These are phyloP conservation scores for Chlorella variabilis DNA, from an alignment of 163 green algal species.

Conservation along the genomic window DNA sequence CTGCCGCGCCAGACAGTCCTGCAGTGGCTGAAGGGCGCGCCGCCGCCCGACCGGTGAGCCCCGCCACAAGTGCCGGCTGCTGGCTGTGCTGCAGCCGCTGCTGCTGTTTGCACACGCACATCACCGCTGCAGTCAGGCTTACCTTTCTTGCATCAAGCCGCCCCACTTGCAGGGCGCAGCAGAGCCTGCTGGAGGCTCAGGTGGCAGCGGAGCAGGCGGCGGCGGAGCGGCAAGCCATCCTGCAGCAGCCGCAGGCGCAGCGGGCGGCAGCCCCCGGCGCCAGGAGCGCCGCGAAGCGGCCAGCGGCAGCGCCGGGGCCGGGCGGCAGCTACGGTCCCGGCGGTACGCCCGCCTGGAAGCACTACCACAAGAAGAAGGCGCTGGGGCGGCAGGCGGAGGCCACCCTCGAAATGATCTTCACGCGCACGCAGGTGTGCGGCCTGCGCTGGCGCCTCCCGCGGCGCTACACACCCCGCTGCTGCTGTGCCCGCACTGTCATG, in stretches of 20 bases:
- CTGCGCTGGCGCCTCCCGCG: no score
- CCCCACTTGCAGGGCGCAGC: constrained; percentile 15
- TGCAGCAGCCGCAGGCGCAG: background rate
- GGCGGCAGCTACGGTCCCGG: background rate
- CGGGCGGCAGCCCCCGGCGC: background rate
- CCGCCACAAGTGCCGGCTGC: no score
- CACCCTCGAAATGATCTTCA: constrained; percentile 41
- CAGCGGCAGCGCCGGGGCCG: background rate
- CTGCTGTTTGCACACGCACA: background rate
- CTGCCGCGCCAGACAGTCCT: constrained; percentile 28
- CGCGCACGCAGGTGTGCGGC: constrained; percentile 13
- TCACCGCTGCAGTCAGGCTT: background rate
- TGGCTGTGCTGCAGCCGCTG: background rate
- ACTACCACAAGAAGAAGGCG: constrained; percentile 3
- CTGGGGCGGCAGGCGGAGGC: constrained; percentile 32
- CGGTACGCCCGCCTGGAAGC: constrained; percentile 18
- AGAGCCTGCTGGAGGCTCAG: constrained; percentile 4
- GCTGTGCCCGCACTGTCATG: no score
- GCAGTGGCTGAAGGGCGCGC: constrained; percentile 14
- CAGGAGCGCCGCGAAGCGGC: background rate
- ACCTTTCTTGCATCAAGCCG: background rate
- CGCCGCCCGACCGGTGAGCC: constrained; percentile 13
- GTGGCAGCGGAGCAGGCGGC: constrained; percentile 11
- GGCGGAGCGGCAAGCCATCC: constrained; percentile 1
- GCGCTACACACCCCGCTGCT: no score